These are phyloP conservation scores for Chlorella sp. DNA, from an alignment of 139 green algal genomes.

Conservation along the genomic window DNA sequence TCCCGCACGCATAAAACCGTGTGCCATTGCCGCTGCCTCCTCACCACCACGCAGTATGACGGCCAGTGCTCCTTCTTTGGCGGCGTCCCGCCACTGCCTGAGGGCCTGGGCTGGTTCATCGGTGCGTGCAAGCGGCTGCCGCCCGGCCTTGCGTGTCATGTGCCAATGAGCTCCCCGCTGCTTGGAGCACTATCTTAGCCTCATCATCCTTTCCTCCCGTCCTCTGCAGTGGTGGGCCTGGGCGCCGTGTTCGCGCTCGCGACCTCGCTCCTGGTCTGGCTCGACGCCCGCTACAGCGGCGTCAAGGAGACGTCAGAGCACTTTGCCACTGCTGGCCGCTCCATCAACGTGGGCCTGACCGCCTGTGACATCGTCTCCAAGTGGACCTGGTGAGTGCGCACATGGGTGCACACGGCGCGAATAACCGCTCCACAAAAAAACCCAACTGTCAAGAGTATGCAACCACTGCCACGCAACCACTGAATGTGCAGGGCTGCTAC, in stretches of 20 bases:
- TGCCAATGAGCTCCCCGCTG: not conserved
- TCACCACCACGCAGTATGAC: too few species aligned
- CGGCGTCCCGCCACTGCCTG: too few species aligned
- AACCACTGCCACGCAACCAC: not conserved
- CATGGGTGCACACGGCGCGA: too few species aligned
- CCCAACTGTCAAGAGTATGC: not conserved
- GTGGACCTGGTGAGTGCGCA: constrained; percentile 19
- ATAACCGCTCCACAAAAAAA: not conserved
- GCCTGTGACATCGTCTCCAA: constrained; percentile 65
- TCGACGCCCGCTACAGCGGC: constrained; percentile 16
- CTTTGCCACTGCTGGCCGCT: constrained; percentile 54
- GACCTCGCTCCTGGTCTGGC: constrained; percentile 18
- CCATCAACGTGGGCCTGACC: constrained; percentile 61
- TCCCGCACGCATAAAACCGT: too few species aligned
- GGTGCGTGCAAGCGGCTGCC: not conserved
- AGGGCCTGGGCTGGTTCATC: too few species aligned
- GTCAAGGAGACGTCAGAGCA: constrained; percentile 4
- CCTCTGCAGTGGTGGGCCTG: constrained; percentile 15
- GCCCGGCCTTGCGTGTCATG: not conserved
- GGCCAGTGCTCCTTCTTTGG: too few species aligned
- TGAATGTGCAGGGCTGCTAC: constrained; percentile 43
- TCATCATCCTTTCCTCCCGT: too few species aligned
- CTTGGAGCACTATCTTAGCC: too few species aligned
- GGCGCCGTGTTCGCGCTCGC: constrained; percentile 21
- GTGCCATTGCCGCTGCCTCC: too few species aligned